These are phyloP conservation scores for Zymoseptoria crescenta DNA, from an alignment of 2,329 filamentous ascomycete genomes.

Conservation along the genomic window DNA sequence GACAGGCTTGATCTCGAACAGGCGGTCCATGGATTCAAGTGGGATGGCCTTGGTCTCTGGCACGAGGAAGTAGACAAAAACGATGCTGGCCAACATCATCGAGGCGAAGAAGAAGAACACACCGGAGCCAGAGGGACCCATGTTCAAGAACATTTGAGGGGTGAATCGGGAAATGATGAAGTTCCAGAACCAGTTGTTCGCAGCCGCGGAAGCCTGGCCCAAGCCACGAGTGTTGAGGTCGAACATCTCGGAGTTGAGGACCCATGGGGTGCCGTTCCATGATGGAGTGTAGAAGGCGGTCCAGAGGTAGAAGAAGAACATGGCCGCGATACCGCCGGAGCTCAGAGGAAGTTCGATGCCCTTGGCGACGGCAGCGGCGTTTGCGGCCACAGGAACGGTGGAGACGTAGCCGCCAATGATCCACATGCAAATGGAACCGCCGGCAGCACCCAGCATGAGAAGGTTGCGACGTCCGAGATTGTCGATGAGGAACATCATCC, in stretches of 20 bases:
- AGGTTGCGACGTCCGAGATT: slow-evolving; percentile 54
- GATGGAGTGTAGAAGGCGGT: slow-evolving; percentile 56
- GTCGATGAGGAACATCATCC: slow-evolving; percentile 63
- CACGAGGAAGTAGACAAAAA: slow-evolving; percentile 40
- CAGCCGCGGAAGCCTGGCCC: slow-evolving; percentile 58
- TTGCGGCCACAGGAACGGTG: slow-evolving; percentile 26
- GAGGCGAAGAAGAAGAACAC: slow-evolving; percentile 42
- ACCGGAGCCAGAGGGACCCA: slow-evolving; percentile 34
- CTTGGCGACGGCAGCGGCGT: slow-evolving; percentile 27
- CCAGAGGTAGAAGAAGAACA: slow-evolving; percentile 69
- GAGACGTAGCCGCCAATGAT: slow-evolving; percentile 54
- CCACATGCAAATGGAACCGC: slow-evolving; percentile 58
- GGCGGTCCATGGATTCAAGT: slow-evolving; percentile 40
- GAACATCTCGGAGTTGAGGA: slow-evolving; percentile 68
- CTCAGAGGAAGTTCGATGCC: slow-evolving; percentile 27
- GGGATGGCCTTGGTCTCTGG: slow-evolving; percentile 39
- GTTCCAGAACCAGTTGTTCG: slow-evolving; percentile 53
- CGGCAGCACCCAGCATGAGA: slow-evolving; percentile 56
- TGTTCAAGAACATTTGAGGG: slow-evolving; percentile 50
- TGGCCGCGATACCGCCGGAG: slow-evolving; percentile 50
- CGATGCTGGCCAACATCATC: slow-evolving; percentile 38
- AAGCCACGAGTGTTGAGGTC: slow-evolving; percentile 60
- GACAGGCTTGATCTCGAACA: slow-evolving; percentile 39
- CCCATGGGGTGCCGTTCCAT: slow-evolving; percentile 56
- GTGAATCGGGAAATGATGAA: slow-evolving; percentile 63